phyloP scores from a whole-genome alignment of 768 basidiomycete genomes.

The Suillus paluster region DNA sequence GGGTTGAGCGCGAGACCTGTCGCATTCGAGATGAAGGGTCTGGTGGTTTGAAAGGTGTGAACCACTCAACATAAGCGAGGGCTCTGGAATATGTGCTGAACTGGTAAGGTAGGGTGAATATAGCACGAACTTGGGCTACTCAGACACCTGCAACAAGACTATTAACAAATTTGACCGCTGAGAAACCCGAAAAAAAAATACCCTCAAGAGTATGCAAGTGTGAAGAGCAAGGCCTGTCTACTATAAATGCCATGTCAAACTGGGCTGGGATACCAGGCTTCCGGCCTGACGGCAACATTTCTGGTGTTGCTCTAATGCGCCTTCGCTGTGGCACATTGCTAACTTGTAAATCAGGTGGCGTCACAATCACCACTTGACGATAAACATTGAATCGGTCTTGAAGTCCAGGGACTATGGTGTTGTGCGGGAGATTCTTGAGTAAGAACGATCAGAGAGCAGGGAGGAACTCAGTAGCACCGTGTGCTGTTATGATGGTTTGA shows the following conservation, averaged over 20 bases:
- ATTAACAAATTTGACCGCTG: not conserved
- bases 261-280: too few relatives aligned
- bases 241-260: too few relatives aligned
- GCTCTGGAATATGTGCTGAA: conserved; percentile 12
- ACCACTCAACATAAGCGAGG: conserved; percentile 32
- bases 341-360: too few relatives aligned
- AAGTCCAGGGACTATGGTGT: too few relatives aligned
- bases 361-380: too few relatives aligned
- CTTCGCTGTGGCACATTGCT: too few relatives aligned
- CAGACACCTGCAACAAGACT: conserved; percentile 5
- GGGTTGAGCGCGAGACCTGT: not conserved
- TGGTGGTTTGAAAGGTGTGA: too few relatives aligned
- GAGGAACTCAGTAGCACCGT: conserved; percentile 12
- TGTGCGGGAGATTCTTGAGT: too few relatives aligned
- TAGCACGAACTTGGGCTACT: conserved; percentile 15
- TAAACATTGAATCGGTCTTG: too few relatives aligned
- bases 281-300: too few relatives aligned
- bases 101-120: conserved; percentile 14
- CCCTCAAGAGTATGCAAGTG: not conserved
- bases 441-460: conserved; percentile 7
- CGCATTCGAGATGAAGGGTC: conserved; percentile 3
- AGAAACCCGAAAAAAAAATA: not conserved
- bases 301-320: too few relatives aligned
- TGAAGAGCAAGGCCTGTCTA: not conserved
- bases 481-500: not conserved